phyloP scores from a whole-genome alignment of 2,329 filamentous ascomycete genomes.

The Stemphylium lycopersici region DNA sequence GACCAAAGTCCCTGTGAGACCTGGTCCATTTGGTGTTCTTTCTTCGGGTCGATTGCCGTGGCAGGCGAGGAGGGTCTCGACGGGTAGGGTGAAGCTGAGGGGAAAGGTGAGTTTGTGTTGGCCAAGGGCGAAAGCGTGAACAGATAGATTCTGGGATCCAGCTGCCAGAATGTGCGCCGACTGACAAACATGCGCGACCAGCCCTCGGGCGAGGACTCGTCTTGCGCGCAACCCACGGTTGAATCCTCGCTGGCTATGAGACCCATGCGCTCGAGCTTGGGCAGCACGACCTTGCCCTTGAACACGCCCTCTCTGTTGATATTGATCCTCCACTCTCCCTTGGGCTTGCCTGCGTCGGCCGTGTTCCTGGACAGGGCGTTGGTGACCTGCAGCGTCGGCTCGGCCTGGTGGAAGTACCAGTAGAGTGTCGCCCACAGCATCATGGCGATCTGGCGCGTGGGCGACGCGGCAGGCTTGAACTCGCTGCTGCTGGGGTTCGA shows the following conservation, averaged over 20 bases:
- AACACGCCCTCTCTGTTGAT: constrained; percentile 89
- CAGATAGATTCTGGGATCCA: constrained; percentile 83
- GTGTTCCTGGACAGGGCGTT: constrained; percentile 70
- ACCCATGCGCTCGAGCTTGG: constrained; percentile 93
- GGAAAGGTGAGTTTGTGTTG: constrained; percentile 55
- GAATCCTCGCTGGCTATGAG: constrained; percentile 78
- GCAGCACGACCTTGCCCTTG: constrained; percentile 79
- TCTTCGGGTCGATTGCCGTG: constrained; percentile 29
- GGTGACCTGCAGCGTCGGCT: constrained; percentile 69
- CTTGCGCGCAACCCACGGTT: constrained; percentile 69
- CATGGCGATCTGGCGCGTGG: constrained; percentile 90
- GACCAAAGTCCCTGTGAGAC: constrained; percentile 47
- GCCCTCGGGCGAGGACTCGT: constrained; percentile 66
- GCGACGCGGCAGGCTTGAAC: constrained; percentile 78
- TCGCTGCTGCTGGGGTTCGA: constrained; percentile 81
- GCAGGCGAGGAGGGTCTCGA: constrained; percentile 60
- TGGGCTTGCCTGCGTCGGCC: constrained; percentile 70
- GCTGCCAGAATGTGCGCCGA: constrained; percentile 86
- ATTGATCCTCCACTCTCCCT: constrained; percentile 84
- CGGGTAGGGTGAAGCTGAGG: constrained; percentile 56
- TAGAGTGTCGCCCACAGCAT: constrained; percentile 94
- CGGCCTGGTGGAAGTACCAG: constrained; percentile 95
- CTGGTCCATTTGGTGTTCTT: constrained; percentile 39
- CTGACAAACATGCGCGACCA: constrained; percentile 86
- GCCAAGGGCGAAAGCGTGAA: constrained; percentile 75